Conservation (phyloP, 129 eudicot species). For the Flaveria linearis region DNA sequence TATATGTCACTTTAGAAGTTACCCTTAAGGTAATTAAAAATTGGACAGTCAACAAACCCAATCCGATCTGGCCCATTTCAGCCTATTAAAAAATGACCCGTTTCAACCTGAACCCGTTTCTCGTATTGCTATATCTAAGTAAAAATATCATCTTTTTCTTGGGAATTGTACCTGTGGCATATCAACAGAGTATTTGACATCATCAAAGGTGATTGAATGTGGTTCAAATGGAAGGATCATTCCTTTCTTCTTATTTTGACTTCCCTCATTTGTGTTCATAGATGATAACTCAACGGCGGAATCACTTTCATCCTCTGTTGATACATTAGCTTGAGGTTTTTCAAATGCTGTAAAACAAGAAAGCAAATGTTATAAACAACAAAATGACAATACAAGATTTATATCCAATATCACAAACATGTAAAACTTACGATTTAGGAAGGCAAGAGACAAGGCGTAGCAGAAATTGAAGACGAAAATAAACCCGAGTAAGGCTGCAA, state of each 20-base stretch:
- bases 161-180: slow-evolving; percentile 69
- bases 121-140: background rate
- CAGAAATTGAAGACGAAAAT: slow-evolving; percentile 62
- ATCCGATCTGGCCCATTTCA: background rate
- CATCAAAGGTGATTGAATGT: slow-evolving; percentile 67
- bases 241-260: slow-evolving; percentile 57
- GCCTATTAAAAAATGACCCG: background rate
- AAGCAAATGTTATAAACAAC: background rate
- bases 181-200: slow-evolving; percentile 70
- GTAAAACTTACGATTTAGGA: slow-evolving; percentile 66
- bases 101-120: background rate
- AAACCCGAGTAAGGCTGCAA: slow-evolving; percentile 64
- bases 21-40: background rate
- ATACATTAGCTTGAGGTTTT: slow-evolving; percentile 68
- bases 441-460: slow-evolving; percentile 57
- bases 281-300: slow-evolving; percentile 37
- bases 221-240: slow-evolving; percentile 90
- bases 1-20: background rate
- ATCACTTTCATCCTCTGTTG: slow-evolving; percentile 53
- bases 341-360: slow-evolving; percentile 62
- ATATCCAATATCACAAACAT: background rate
- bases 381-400: slow-evolving; percentile 1
- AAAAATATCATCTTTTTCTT: too few species aligned
- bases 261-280: slow-evolving; percentile 31
- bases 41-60: background rate